Evolutionary conservation across 2,329 filamentous ascomycete genomes (phyloP).

Genomic region (Thyridium curvatum): DNA sequence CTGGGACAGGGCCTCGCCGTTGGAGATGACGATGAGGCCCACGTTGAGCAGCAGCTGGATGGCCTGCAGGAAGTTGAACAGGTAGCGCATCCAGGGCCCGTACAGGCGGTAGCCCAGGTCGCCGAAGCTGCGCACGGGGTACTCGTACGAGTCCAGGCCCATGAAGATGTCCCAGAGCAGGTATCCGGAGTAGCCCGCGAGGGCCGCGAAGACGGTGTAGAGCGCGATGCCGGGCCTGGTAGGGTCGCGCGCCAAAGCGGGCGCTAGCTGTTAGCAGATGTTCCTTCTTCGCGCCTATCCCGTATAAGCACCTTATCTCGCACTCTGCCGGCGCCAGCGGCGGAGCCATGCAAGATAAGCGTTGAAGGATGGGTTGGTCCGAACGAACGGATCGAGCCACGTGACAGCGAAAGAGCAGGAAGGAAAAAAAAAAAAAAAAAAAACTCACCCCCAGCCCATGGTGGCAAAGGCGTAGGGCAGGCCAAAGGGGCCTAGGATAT

Average conservation of each 20-base stretch:
- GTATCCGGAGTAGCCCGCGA: slow-evolving; percentile 36
- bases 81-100: slow-evolving; percentile 34
- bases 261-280: slow-evolving; percentile 18
- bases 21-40: slow-evolving; percentile 43
- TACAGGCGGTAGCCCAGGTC: slow-evolving; percentile 42
- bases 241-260: no score
- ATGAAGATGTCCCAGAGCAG: slow-evolving; percentile 39
- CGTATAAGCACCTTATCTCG: not conserved
- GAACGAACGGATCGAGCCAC: not conserved
- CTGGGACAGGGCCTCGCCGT: slow-evolving; percentile 48
- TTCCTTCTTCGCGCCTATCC: slow-evolving; percentile 18
- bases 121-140: slow-evolving; percentile 38
- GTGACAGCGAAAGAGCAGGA: slow-evolving; percentile 6
- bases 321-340: no score
- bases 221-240: slow-evolving; percentile 34
- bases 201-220: slow-evolving; percentile 35
- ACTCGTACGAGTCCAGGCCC: slow-evolving; percentile 38
- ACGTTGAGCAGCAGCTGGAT: slow-evolving; percentile 44
- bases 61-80: slow-evolving; percentile 41
- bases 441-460: slow-evolving; percentile 16
- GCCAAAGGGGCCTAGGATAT: slow-evolving; percentile 37
- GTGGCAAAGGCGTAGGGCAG: slow-evolving; percentile 23
- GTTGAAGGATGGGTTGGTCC: no score
- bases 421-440: not conserved
- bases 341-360: no score